These are phyloP conservation scores for Claviceps purpurea DNA, from an alignment of 2,329 filamentous ascomycete species.

Conservation along the genomic window DNA sequence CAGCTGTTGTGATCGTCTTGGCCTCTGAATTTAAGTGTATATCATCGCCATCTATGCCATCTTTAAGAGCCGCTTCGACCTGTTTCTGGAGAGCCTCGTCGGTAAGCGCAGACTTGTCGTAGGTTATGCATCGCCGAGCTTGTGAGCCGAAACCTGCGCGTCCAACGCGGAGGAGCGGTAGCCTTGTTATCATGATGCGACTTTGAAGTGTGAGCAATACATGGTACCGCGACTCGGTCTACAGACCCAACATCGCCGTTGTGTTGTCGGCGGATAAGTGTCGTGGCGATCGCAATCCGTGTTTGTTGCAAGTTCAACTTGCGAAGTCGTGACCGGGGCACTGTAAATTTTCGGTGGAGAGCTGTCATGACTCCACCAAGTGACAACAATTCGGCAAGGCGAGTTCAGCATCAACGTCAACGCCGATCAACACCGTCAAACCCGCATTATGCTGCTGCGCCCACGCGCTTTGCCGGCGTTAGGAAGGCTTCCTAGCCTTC, in stretches of 20 bases:
- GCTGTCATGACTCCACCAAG: neutral
- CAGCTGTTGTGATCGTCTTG: slow-evolving; percentile 32
- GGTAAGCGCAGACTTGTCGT: slow-evolving; percentile 17
- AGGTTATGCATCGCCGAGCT: slow-evolving; percentile 19
- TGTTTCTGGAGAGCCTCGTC: slow-evolving; percentile 17
- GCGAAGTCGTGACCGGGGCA: no score
- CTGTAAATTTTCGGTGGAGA: slow-evolving; percentile 2
- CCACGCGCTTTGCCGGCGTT: slow-evolving; percentile 18
- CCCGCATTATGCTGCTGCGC: slow-evolving; percentile 18
- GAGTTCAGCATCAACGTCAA: neutral
- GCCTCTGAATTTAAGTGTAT: slow-evolving; percentile 23
- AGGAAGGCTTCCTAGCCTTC: slow-evolving; percentile 14
- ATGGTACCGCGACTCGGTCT: neutral
- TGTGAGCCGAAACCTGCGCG: slow-evolving; percentile 1
- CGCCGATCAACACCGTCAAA: slow-evolving; percentile 1
- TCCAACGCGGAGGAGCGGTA: slow-evolving; percentile 2
- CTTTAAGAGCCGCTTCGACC: slow-evolving; percentile 19
- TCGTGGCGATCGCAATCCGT: neutral
- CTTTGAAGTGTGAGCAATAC: neutral
- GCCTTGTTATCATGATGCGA: neutral
- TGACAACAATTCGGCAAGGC: neutral
- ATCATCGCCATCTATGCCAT: slow-evolving; percentile 15
- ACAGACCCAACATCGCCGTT: neutral
- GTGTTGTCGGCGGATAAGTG: neutral
- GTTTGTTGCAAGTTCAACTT: neutral